Conservation (phyloP, 2,329 filamentous ascomycete species). For the Cladosporium sp. region DNA sequence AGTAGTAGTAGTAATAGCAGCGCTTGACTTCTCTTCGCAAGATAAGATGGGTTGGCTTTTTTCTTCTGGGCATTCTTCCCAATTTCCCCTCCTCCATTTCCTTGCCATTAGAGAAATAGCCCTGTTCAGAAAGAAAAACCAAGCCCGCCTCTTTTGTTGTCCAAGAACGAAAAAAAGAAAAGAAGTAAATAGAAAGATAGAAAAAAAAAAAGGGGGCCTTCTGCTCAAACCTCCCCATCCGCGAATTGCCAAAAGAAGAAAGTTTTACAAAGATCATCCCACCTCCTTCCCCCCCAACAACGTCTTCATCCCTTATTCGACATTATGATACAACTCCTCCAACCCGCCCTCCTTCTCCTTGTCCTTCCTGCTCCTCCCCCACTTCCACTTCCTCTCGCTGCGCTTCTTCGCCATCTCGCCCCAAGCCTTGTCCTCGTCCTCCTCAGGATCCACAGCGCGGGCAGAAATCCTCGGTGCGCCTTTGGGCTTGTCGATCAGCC, state of each 20-base stretch:
- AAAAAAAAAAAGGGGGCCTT: background rate
- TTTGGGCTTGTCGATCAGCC: constrained; percentile 35
- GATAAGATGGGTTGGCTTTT: no score
- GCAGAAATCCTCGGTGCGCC: constrained; percentile 25
- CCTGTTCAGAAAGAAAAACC: no score
- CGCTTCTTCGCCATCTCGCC: constrained; percentile 32
- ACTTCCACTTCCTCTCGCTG: constrained; percentile 29
- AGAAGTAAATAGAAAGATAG: background rate
- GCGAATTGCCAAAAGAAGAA: background rate
- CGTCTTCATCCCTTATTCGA: background rate
- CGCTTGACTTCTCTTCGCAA: no score
- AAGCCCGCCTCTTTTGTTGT: no score
- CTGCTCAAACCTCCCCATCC: background rate
- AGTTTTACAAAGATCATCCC: background rate
- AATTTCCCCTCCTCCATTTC: no score
- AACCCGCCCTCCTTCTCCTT: constrained; percentile 24
- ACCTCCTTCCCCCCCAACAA: background rate
- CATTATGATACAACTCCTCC: constrained; percentile 24
- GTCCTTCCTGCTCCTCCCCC: constrained; percentile 22
- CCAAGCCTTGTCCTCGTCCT: constrained; percentile 35
- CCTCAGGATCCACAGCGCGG: constrained; percentile 26
- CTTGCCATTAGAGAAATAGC: no score
- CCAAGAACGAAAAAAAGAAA: background rate
- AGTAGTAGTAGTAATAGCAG: no score
- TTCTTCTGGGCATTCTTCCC: no score